Percentiles rank a stretch among this genome's conserved stretches.
These are phyloP conservation scores for Neurospora crassa DNA, from an alignment of 2,329 filamentous ascomycete species.

Conservation along the genomic window DNA sequence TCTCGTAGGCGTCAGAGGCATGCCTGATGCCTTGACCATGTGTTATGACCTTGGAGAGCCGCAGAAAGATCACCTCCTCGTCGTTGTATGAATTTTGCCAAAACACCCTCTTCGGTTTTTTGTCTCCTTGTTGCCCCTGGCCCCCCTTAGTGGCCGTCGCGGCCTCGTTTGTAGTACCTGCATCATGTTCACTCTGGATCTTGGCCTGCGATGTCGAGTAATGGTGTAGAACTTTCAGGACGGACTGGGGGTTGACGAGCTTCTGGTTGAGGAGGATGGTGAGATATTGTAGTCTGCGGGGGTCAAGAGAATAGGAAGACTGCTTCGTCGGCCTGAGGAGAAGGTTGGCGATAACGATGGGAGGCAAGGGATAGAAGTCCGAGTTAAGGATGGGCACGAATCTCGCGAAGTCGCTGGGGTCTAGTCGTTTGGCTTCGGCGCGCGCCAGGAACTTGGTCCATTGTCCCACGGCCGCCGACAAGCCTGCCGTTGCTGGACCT, in stretches of 20 bases:
- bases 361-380: constrained; percentile 39
- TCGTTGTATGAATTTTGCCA: constrained; percentile 51
- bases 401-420: constrained; percentile 41
- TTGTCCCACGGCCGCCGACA: constrained; percentile 22
- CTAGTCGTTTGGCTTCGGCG: constrained; percentile 42
- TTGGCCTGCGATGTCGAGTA: constrained; percentile 44
- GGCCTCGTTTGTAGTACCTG: constrained; percentile 8
- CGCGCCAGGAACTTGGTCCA: constrained; percentile 43
- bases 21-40: constrained; percentile 39
- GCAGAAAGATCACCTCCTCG: constrained; percentile 89
- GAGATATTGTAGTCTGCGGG: constrained; percentile 49
- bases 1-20: constrained; percentile 37
- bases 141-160: constrained; percentile 8
- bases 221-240: constrained; percentile 45
- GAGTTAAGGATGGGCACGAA: constrained; percentile 40
- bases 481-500: constrained; percentile 5
- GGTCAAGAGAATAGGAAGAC: constrained; percentile 44
- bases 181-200: constrained; percentile 2
- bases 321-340: constrained; percentile 44
- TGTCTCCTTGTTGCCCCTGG: constrained; percentile 10
- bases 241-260: constrained; percentile 43
- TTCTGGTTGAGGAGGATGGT: constrained; percentile 42
- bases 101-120: constrained; percentile 20
- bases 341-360: constrained; percentile 44
- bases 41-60: constrained; percentile 79